Percentiles rank a stretch among this genome's conserved stretches.
These are phyloP conservation scores for Vigna nakashimae DNA, from an alignment of 306 rosid genomes.

Conservation along the genomic window DNA sequence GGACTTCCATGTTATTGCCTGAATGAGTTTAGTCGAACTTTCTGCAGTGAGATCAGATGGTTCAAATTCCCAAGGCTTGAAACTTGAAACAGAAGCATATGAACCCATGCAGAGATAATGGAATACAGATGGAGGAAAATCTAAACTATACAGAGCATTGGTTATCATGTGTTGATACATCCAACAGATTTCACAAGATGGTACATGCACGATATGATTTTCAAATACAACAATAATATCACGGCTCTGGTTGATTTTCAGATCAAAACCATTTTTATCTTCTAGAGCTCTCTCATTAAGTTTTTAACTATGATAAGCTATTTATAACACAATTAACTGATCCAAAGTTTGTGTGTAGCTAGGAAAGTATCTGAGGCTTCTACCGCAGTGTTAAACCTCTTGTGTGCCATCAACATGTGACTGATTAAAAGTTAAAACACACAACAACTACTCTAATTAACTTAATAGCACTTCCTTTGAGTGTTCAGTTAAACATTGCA, in stretches of 20 bases:
- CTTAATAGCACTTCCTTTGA: not conserved
- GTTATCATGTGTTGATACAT: conserved; percentile 3
- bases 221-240: not conserved
- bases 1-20: conserved; percentile 83
- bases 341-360: not conserved
- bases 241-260: not conserved
- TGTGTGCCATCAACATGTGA: no score
- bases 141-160: conserved; percentile 3
- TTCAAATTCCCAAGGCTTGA: conserved; percentile 46
- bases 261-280: not conserved
- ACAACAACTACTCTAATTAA: not conserved
- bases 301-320: not conserved
- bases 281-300: not conserved
- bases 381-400: no score
- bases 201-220: not conserved
- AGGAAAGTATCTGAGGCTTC: no score
- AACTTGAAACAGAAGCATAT: conserved; percentile 34
- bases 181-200: conserved; percentile 28
- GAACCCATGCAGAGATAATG: conserved; percentile 13
- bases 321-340: not conserved
- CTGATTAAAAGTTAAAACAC: not conserved
- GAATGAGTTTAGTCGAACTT: conserved; percentile 84
- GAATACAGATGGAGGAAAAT: not conserved
- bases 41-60: conserved; percentile 61
- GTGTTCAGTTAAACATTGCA: conserved; percentile 11